Evolutionary conservation across 2,329 filamentous ascomycete genomes (phyloP).

Genomic region (Penicillium capsulatum): DNA sequence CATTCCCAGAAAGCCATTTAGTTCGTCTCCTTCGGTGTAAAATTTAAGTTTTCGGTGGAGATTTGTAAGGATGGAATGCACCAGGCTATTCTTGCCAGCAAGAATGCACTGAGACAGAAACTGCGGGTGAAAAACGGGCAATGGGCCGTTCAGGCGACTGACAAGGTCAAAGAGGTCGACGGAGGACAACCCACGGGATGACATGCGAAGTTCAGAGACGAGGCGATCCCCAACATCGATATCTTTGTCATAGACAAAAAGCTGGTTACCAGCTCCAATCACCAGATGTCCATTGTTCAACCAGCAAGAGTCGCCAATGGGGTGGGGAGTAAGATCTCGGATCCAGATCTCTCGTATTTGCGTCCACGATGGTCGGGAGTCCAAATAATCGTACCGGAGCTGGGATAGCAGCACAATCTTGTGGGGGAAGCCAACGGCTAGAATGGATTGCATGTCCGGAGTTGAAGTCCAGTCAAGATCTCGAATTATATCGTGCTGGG

Average conservation of each 20-base stretch:
- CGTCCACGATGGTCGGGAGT: slow-evolving; percentile 84
- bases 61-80: slow-evolving; percentile 67
- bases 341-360: slow-evolving; percentile 78
- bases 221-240: slow-evolving; percentile 62
- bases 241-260: slow-evolving; percentile 78
- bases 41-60: slow-evolving; percentile 77
- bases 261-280: slow-evolving; percentile 83
- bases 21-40: slow-evolving; percentile 70
- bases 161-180: slow-evolving; percentile 78
- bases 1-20: slow-evolving; percentile 73
- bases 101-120: slow-evolving; percentile 83
- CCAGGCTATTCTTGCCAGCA: slow-evolving; percentile 67
- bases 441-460: slow-evolving; percentile 78
- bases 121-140: slow-evolving; percentile 89
- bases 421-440: slow-evolving; percentile 90
- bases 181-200: slow-evolving; percentile 46
- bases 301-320: slow-evolving; percentile 92
- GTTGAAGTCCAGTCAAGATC: slow-evolving; percentile 95
- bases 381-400: slow-evolving; percentile 86
- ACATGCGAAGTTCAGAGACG: slow-evolving; percentile 52
- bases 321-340: slow-evolving; percentile 76
- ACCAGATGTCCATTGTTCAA: slow-evolving; percentile 78
- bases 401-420: slow-evolving; percentile 77
- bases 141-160: slow-evolving; percentile 75
- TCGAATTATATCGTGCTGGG: slow-evolving; percentile 68